These are phyloP conservation scores for Nicotiana sylvestris DNA, from an alignment of 257 asterid genomes.

Conservation along the genomic window DNA sequence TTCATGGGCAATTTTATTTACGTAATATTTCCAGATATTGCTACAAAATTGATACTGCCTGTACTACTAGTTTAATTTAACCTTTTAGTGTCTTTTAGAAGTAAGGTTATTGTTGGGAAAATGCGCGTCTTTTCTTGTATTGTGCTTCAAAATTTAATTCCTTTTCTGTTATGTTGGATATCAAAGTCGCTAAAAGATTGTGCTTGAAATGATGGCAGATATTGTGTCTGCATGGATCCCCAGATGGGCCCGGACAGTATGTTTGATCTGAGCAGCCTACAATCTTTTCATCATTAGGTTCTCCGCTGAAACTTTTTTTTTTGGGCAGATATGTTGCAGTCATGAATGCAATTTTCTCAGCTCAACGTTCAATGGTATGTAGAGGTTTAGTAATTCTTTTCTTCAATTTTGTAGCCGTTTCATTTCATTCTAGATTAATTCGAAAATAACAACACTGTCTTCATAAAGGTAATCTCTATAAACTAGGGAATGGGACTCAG, in stretches of 20 bases:
- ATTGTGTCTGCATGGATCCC: slow-evolving; percentile 93
- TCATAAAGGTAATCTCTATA: not conserved
- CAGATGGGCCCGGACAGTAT: slow-evolving; percentile 94
- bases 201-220: slow-evolving; percentile 52
- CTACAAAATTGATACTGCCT: not conserved
- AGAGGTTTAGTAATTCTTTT: not conserved
- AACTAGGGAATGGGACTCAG: not conserved
- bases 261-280: slow-evolving; percentile 23
- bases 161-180: not conserved
- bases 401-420: slow-evolving; percentile 1
- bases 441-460: not conserved
- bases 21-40: not conserved
- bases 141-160: not conserved
- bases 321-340: slow-evolving; percentile 78
- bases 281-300: slow-evolving; percentile 8
- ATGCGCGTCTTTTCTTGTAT: not conserved
- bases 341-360: slow-evolving; percentile 96
- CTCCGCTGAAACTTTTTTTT: slow-evolving; percentile 11
- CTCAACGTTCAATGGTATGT: slow-evolving; percentile 85
- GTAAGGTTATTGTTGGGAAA: not conserved
- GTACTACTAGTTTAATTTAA: not conserved
- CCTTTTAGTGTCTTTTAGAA: not conserved
- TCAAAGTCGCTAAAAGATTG: slow-evolving; percentile 16
- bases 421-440: not conserved
- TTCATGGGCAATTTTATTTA: not conserved